Conservation (phyloP, 2,329 filamentous ascomycete species). For the Penicillium sp. region DNA sequence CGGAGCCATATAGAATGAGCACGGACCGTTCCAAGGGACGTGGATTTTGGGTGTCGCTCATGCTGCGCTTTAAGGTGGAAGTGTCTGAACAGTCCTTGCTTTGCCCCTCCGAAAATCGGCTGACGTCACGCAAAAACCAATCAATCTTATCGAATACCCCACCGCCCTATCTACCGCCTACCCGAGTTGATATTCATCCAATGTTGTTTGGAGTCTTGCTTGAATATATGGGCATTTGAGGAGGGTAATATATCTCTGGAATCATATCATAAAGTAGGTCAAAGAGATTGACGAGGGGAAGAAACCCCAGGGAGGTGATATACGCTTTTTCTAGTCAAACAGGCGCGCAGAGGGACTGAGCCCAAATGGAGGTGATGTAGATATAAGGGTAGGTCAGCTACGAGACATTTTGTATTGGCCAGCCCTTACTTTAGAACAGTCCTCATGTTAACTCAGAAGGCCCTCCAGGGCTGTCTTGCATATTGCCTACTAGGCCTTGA, state of each 20-base stretch:
- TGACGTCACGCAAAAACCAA: slow-evolving; percentile 31
- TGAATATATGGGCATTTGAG: background rate
- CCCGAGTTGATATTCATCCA: background rate
- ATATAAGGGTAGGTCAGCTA: background rate
- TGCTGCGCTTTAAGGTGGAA: slow-evolving; percentile 19
- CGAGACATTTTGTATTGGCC: background rate
- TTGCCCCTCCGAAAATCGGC: slow-evolving; percentile 22
- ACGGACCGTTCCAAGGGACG: slow-evolving; percentile 45
- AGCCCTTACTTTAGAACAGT: background rate
- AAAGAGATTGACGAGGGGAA: background rate
- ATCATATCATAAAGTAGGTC: background rate
- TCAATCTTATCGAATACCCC: background rate
- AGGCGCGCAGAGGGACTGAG: background rate
- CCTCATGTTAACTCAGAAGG: background rate
- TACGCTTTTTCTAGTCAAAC: background rate
- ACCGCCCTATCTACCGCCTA: background rate
- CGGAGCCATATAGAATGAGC: slow-evolving; percentile 86
- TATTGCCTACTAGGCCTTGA: background rate
- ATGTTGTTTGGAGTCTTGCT: no score
- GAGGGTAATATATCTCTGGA: background rate
- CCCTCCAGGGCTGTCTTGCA: background rate
- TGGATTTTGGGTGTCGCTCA: slow-evolving; percentile 24
- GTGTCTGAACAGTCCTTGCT: background rate
- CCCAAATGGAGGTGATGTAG: background rate
- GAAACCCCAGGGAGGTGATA: background rate